Conservation (phyloP, 2,329 filamentous ascomycete genomes). For the Fonsecaea monophora region DNA sequence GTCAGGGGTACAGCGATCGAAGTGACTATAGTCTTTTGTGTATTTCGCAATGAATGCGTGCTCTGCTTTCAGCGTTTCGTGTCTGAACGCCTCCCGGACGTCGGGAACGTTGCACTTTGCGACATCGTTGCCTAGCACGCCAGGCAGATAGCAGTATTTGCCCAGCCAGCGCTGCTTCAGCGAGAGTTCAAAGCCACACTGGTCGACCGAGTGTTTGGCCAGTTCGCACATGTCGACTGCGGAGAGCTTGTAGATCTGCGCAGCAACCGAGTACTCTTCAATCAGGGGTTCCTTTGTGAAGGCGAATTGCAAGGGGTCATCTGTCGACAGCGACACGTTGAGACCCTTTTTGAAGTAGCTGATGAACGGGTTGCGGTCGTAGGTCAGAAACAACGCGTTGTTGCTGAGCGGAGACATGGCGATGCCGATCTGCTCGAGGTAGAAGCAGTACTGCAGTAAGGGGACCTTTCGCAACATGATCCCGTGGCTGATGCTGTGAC, state of each 20-base stretch:
- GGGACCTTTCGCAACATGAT: constrained; percentile 92
- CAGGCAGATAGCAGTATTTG: constrained; percentile 75
- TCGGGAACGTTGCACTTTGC: constrained; percentile 96
- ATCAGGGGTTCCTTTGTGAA: constrained; percentile 98
- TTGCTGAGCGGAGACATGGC: constrained; percentile 99
- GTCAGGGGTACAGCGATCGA: constrained; percentile 38
- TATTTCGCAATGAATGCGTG: constrained; percentile 64
- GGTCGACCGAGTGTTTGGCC: constrained; percentile 92
- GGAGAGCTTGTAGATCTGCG: constrained; percentile 97
- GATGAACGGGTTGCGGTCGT: constrained; percentile 95
- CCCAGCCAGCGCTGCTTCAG: constrained; percentile 95
- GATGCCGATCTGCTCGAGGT: constrained; percentile 96
- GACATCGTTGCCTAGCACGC: constrained; percentile 86
- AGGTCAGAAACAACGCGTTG: constrained; percentile 93
- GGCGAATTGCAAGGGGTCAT: constrained; percentile 95
- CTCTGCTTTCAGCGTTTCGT: constrained; percentile 85
- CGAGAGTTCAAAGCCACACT: constrained; percentile 88
- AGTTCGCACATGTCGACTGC: constrained; percentile 98
- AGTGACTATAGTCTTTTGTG: constrained; percentile 39
- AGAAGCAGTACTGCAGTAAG: constrained; percentile 94
- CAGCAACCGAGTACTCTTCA: constrained; percentile 96
- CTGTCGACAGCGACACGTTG: constrained; percentile 94
- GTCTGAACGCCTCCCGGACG: constrained; percentile 84
- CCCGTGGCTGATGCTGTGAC: constrained; percentile 96
- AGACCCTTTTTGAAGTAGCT: constrained; percentile 94